phyloP scores from a whole-genome alignment of 2,329 filamentous ascomycete species.

The Xylariales sp. region DNA sequence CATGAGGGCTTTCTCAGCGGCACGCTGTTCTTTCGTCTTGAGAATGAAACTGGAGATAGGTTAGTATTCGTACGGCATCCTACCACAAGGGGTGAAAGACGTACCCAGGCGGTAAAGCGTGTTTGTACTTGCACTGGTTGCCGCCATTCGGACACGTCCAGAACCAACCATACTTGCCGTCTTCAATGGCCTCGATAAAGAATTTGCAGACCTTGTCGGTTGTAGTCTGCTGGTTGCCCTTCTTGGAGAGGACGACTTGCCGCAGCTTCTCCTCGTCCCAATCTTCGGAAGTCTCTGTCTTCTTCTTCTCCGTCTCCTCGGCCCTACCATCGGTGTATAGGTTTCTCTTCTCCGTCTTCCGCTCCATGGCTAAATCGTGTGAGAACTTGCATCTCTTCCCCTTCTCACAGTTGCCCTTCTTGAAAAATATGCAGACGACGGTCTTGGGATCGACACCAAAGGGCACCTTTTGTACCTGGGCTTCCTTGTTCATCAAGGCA shows the following conservation, averaged over 20 bases:
- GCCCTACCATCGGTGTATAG: conserved; percentile 81
- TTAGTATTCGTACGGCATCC: conserved; percentile 20
- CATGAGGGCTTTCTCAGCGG: conserved; percentile 89
- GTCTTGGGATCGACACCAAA: conserved; percentile 99
- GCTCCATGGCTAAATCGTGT: conserved; percentile 82
- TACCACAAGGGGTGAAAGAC: conserved; percentile 30
- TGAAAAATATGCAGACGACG: conserved; percentile 92
- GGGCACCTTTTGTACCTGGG: conserved; percentile 94
- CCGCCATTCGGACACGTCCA: conserved; percentile 96
- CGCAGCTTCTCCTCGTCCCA: conserved; percentile 97
- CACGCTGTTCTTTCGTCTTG: conserved; percentile 95
- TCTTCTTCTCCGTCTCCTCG: conserved; percentile 71
- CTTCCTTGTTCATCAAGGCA: conserved; percentile 81
- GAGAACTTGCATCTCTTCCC: conserved; percentile 97
- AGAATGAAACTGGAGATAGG: conserved; percentile 68
- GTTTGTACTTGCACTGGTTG: conserved; percentile 98
- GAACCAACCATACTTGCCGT: conserved; percentile 99
- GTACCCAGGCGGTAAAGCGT: conserved; percentile 89
- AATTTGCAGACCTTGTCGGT: conserved; percentile 99
- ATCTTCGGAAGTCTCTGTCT: conserved; percentile 87
- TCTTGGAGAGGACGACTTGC: conserved; percentile 88
- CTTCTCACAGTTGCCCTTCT: conserved; percentile 96
- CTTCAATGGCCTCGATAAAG: conserved; percentile 96
- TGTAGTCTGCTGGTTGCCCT: conserved; percentile 90
- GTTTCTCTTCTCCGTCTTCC: conserved; percentile 88